Percentiles rank a stretch among this genome's conserved stretches.
Conservation (phyloP, 306 rosid species). For the Morella rubra region DNA sequence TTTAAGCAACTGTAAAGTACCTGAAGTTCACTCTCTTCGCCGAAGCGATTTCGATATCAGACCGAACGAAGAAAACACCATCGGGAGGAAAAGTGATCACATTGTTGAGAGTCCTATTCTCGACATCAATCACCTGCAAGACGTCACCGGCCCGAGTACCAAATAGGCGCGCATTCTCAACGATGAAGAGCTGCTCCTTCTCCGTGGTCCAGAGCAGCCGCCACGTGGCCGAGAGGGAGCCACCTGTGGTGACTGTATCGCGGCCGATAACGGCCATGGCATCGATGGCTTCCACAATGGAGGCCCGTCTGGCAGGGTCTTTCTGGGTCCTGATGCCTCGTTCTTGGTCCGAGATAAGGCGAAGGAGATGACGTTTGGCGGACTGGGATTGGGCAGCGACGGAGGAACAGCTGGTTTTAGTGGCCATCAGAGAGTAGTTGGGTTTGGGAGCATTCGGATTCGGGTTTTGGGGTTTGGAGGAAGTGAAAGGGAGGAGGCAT, state of each 20-base stretch:
- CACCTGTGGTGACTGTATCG: conserved; percentile 56
- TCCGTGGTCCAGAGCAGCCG: conserved; percentile 91
- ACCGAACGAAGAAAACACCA: conserved; percentile 92
- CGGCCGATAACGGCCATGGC: conserved; percentile 45
- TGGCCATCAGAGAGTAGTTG: conserved; percentile 7
- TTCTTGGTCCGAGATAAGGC: conserved; percentile 74
- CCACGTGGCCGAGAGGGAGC: conserved; percentile 78
- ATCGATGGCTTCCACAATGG: conserved; percentile 61
- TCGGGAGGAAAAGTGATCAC: conserved; percentile 92
- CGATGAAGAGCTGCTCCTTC: conserved; percentile 90
- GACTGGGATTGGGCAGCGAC: conserved; percentile 48
- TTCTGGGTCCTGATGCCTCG: conserved; percentile 77
- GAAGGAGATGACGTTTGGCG: conserved; percentile 59
- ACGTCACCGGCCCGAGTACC: conserved; percentile 85
- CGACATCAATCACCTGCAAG: conserved; percentile 82
- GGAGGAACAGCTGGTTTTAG: conserved; percentile 55
- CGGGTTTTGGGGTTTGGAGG: conserved; percentile 27
- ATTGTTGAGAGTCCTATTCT: conserved; percentile 56
- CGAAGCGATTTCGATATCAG: conserved; percentile 62
- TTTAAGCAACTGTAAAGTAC: conserved; percentile 26
- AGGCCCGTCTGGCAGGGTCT: conserved; percentile 39
- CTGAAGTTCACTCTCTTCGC: conserved; percentile 81
- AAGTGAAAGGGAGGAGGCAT: conserved; percentile 28
- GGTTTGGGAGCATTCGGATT: conserved; percentile 10
- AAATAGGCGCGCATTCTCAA: conserved; percentile 68